A percentile compares a stretch with the other conserved stretches of the same genome.
These are phyloP conservation scores for Pyricularia pennisetigena DNA, from an alignment of 2,329 filamentous ascomycete species.

Conservation along the genomic window DNA sequence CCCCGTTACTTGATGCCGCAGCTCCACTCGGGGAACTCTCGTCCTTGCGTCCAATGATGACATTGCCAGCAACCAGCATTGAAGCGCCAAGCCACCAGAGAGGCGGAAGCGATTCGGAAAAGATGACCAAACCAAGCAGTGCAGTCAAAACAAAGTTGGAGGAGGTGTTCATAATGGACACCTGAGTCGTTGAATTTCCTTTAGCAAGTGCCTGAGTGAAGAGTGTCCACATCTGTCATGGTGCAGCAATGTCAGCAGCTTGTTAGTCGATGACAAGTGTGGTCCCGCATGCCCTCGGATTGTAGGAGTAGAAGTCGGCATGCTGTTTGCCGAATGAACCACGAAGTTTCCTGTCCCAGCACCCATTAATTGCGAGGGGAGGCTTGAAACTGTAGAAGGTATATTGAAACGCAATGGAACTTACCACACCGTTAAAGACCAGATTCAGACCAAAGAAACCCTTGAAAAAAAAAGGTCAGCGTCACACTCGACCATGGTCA, in stretches of 20 bases:
- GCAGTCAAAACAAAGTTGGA: constrained; percentile 75
- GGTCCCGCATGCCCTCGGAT: neutral
- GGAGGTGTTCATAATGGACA: constrained; percentile 74
- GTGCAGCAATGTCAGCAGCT: constrained; percentile 2
- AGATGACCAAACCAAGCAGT: constrained; percentile 58
- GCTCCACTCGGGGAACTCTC: constrained; percentile 24
- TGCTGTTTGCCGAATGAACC: neutral
- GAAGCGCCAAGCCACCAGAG: constrained; percentile 70
- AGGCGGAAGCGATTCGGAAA: constrained; percentile 59
- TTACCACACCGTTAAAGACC: constrained; percentile 60
- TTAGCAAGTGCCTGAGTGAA: constrained; percentile 71
- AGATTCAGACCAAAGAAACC: constrained; percentile 68
- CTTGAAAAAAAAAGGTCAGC: constrained; percentile 24
- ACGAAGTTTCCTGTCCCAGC: neutral
- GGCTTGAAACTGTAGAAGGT: neutral
- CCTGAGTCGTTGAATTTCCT: constrained; percentile 67
- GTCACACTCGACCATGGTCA: neutral
- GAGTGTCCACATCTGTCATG: constrained; percentile 63
- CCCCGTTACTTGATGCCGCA: constrained; percentile 14
- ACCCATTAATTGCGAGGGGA: neutral
- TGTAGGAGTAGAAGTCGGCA: neutral
- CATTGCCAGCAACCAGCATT: constrained; percentile 64
- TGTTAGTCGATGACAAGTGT: neutral
- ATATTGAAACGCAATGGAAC: constrained; percentile 11
- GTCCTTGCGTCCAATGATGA: constrained; percentile 65